Percentiles rank a stretch among this genome's conserved stretches.
These are phyloP conservation scores for Kalmanozyma brasiliensis DNA, from an alignment of 1,284 basidiomycete species.

Conservation along the genomic window DNA sequence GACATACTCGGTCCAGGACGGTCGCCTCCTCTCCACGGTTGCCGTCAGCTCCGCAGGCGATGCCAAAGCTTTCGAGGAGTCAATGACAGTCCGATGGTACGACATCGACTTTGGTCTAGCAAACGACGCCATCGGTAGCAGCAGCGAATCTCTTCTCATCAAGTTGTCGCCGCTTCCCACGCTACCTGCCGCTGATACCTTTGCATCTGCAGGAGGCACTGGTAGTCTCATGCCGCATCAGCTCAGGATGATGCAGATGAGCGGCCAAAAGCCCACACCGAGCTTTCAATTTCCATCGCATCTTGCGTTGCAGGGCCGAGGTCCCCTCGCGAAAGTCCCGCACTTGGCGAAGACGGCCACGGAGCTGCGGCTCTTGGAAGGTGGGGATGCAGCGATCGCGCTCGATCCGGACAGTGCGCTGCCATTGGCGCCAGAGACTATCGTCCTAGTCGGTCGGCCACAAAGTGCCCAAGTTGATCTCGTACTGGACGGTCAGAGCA, in stretches of 20 bases:
- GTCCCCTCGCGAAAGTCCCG: constrained; percentile 19
- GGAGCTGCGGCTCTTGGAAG: constrained; percentile 30
- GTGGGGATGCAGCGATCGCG: constrained; percentile 11
- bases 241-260: constrained; percentile 52
- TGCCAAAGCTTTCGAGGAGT: neutral
- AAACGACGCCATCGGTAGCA: constrained; percentile 8
- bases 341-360: constrained; percentile 9
- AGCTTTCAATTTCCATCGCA: constrained; percentile 30
- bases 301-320: constrained; percentile 29
- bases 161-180: constrained; percentile 27
- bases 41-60: neutral
- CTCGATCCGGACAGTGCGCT: constrained; percentile 16
- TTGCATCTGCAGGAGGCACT: constrained; percentile 14
- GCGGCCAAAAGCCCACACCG: constrained; percentile 33
- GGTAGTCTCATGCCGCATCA: constrained; percentile 48
- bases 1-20: constrained; percentile 47
- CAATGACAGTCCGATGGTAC: constrained; percentile 20
- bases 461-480: neutral
- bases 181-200: constrained; percentile 32
- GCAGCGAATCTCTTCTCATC: constrained; percentile 18
- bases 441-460: constrained; percentile 21
- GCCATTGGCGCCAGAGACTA: constrained; percentile 23
- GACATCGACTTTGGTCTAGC: constrained; percentile 13
- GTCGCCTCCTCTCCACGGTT: constrained; percentile 36
- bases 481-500: constrained; percentile 35